Base-by-base conservation (phyloP, 805 yeast genomes). In the Hanseniaspora lachancei region DNA sequence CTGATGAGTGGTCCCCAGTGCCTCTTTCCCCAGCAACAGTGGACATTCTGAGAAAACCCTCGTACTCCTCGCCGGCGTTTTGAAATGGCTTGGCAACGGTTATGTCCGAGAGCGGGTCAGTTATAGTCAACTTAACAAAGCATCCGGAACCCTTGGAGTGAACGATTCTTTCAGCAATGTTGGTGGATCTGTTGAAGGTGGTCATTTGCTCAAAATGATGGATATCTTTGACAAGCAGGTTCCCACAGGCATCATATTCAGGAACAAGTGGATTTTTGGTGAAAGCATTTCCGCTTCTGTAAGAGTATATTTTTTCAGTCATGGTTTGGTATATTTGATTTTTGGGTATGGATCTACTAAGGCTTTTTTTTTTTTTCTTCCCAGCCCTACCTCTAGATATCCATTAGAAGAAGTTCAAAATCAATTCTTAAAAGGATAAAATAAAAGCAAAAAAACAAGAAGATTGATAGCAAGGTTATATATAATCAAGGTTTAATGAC, bases 21-120 rank as follows among this genome's bases (percentile, higher is more conserved):
- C 93, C 95, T 55, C 73, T 69, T 70, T 86, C 95, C 60, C 93
- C 93, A 63, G 93, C 95, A 55, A 86, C 95, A 34, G 93, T 86
- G 62, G 93, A 85, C 69, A 80, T 79, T 58, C 85, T 74, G 8
- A 66, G 61, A 39, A 72, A 63, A 55, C 73, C 66, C 7, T 75
- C 74, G 55, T 72, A 69, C 49, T 70, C 71, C 63, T 72, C 72
- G 20, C 77, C 77, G 10, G 61, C 68, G 1, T 64, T 60, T 58
- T 71, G 74, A 62, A 73, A 72, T 18, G 74, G 72, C 43, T 71
- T 65, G 13, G 77, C 77, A 59, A 57, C 68, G 21, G 78, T 73
- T 54, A 80, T 62, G 61, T 80, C 84, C 12, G 74, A 66, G 55
- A 79, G 68, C 36, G 79, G 77, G 64, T 80, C 81, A 24, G 84